Evolutionary conservation across 1,284 basidiomycete genomes (phyloP).

Genomic region (Austroboletus rostrupii): DNA sequence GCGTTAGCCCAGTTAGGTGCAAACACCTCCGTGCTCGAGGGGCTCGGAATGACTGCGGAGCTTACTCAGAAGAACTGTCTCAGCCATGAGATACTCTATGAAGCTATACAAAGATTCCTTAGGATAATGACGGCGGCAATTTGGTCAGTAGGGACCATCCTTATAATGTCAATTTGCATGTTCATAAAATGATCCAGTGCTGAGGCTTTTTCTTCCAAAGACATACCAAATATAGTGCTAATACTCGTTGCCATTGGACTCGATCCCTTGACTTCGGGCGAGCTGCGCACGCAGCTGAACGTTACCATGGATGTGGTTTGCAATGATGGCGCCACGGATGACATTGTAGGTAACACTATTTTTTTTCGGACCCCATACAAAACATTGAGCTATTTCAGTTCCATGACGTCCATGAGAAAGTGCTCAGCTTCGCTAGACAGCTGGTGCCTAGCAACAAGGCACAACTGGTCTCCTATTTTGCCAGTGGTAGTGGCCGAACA

Average conservation of each 20-base stretch:
- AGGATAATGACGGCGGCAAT: slow-evolving; percentile 42
- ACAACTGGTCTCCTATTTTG: slow-evolving; percentile 48
- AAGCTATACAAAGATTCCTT: slow-evolving; percentile 40
- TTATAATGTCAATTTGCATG: background rate
- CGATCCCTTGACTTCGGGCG: slow-evolving; percentile 44
- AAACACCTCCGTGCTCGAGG: slow-evolving; percentile 13
- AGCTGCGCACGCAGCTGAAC: slow-evolving; percentile 44
- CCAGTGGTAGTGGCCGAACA: slow-evolving; percentile 45
- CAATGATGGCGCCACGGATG: slow-evolving; percentile 30
- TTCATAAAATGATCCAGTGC: slow-evolving; percentile 28
- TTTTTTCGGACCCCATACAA: background rate
- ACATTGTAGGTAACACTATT: slow-evolving; percentile 29
- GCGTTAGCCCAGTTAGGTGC: slow-evolving; percentile 27
- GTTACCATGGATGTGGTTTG: slow-evolving; percentile 45
- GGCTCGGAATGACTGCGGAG: slow-evolving; percentile 11
- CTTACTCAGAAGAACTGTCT: slow-evolving; percentile 6
- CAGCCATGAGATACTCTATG: slow-evolving; percentile 21
- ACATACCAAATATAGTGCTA: slow-evolving; percentile 49
- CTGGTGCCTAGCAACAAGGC: slow-evolving; percentile 43
- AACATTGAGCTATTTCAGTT: slow-evolving; percentile 38
- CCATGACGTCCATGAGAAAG: slow-evolving; percentile 40
- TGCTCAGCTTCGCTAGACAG: slow-evolving; percentile 36
- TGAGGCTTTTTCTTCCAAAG: slow-evolving; percentile 32
- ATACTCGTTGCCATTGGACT: slow-evolving; percentile 52
- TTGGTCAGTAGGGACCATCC: slow-evolving; percentile 35